Evolutionary conservation across 2,329 filamentous ascomycete species (phyloP).

Genomic region (Diaporthe sp.): DNA sequence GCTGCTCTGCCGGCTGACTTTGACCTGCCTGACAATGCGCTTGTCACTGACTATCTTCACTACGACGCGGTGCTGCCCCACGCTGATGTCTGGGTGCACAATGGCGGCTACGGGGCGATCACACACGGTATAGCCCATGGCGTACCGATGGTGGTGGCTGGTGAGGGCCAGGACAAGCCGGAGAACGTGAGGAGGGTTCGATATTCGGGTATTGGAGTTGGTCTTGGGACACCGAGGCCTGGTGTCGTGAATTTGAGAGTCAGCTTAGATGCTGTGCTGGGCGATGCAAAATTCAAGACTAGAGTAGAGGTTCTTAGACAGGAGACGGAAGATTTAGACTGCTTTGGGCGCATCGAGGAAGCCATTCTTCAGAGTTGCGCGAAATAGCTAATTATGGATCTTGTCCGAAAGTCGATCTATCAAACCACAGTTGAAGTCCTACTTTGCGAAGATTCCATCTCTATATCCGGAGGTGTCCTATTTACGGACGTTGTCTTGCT

Average conservation of each 20-base stretch:
- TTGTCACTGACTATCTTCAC: conserved; percentile 52
- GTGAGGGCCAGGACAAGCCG: conserved; percentile 56
- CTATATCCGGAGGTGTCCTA: not conserved
- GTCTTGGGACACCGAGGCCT: conserved; percentile 47
- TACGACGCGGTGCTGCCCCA: conserved; percentile 54
- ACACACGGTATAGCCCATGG: conserved; percentile 55
- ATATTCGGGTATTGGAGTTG: conserved; percentile 51
- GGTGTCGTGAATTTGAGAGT: conserved; percentile 44
- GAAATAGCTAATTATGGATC: not conserved
- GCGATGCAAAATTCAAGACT: conserved; percentile 41
- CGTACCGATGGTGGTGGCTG: conserved; percentile 55
- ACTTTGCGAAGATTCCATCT: not conserved
- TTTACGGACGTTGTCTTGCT: not conserved
- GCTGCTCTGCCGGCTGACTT: conserved; percentile 43
- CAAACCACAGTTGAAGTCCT: not conserved
- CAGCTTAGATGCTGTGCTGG: conserved; percentile 48
- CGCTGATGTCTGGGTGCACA: conserved; percentile 54
- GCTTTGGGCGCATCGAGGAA: conserved; percentile 46
- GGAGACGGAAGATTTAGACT: conserved; percentile 48
- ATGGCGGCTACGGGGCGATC: conserved; percentile 56
- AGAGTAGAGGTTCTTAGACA: conserved; percentile 44
- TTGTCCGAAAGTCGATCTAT: not conserved
- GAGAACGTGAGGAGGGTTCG: conserved; percentile 52
- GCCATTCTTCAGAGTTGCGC: conserved; percentile 30
- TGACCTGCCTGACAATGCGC: conserved; percentile 47